Conservation (phyloP, 2,329 filamentous ascomycete species). For the Alternaria gansuensis region DNA sequence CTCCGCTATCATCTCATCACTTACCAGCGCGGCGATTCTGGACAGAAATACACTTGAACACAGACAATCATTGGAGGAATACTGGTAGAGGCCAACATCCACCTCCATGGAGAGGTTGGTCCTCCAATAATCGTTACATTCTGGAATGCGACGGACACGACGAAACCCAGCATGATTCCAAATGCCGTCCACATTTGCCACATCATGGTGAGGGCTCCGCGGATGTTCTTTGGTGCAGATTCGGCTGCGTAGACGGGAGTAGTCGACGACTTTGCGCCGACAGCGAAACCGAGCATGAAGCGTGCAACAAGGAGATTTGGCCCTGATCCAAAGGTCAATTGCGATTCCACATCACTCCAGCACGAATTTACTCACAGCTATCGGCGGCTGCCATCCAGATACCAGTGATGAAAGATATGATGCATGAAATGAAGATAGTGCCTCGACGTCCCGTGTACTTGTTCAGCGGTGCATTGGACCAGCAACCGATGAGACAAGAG, state of each 20-base stretch:
- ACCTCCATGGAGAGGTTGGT: conserved; percentile 41
- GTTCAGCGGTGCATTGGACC: conserved; percentile 48
- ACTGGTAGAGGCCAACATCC: conserved; percentile 47
- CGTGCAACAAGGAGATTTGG: conserved; percentile 45
- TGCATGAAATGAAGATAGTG: conserved; percentile 47
- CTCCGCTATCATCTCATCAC: not conserved
- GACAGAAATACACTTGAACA: conserved; percentile 44
- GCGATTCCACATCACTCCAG: not conserved
- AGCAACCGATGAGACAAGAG: conserved; percentile 54
- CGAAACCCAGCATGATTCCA: conserved; percentile 48
- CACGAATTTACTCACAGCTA: conserved; percentile 24
- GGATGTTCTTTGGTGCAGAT: conserved; percentile 59
- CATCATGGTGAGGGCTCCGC: conserved; percentile 62
- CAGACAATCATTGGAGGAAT: conserved; percentile 46
- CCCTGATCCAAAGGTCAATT: conserved; percentile 13
- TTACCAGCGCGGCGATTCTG: conserved; percentile 44
- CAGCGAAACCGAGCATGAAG: conserved; percentile 47
- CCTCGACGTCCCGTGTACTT: conserved; percentile 44
- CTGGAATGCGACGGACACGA: conserved; percentile 44
- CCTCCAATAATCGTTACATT: conserved; percentile 37
- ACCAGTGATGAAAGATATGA: conserved; percentile 47
- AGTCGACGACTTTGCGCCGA: conserved; percentile 50
- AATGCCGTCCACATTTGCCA: conserved; percentile 59
- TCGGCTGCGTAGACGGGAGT: conserved; percentile 61
- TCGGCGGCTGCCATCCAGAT: conserved; percentile 46